Conservation (phyloP, 2,329 filamentous ascomycete species). For the Seiridium unicorne region DNA sequence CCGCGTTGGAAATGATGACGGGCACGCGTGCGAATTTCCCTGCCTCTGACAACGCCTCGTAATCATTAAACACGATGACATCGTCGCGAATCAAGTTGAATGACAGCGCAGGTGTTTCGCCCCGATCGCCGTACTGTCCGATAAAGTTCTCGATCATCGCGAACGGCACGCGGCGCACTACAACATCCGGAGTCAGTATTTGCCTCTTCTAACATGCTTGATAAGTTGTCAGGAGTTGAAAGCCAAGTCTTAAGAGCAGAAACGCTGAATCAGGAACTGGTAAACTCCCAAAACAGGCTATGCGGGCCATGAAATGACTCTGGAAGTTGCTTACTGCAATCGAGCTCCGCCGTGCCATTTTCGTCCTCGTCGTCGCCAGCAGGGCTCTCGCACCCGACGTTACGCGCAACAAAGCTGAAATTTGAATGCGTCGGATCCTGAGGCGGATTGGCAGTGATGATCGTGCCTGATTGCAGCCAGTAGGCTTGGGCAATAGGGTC, state of each 20-base stretch:
- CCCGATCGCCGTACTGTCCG: slow-evolving; percentile 15
- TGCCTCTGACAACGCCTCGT: slow-evolving; percentile 20
- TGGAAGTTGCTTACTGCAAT: slow-evolving; percentile 35
- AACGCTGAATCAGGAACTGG: no score
- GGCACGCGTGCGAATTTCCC: slow-evolving; percentile 25
- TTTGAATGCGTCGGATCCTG: slow-evolving; percentile 24
- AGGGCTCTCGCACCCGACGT: slow-evolving; percentile 30
- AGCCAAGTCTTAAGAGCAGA: no score
- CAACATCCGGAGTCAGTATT: no score
- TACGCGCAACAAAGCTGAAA: slow-evolving; percentile 32
- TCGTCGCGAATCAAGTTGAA: slow-evolving; percentile 28
- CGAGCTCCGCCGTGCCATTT: slow-evolving; percentile 26
- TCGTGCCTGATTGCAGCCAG: slow-evolving; percentile 39
- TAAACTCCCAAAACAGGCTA: no score
- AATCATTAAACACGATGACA: slow-evolving; percentile 27
- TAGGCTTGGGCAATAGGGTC: slow-evolving; percentile 42
- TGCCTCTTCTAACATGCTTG: no score
- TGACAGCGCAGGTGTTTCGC: slow-evolving; percentile 16
- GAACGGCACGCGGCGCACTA: slow-evolving; percentile 22
- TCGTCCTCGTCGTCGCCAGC: slow-evolving; percentile 10
- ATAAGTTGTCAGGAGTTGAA: no score
- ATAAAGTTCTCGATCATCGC: slow-evolving; percentile 14
- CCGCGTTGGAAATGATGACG: slow-evolving; percentile 28
- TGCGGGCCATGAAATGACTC: no score
- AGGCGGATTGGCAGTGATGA: slow-evolving; percentile 24